phyloP scores from a whole-genome alignment of 176 grass and related monocot genomes.

The Hordeum vulgare region DNA sequence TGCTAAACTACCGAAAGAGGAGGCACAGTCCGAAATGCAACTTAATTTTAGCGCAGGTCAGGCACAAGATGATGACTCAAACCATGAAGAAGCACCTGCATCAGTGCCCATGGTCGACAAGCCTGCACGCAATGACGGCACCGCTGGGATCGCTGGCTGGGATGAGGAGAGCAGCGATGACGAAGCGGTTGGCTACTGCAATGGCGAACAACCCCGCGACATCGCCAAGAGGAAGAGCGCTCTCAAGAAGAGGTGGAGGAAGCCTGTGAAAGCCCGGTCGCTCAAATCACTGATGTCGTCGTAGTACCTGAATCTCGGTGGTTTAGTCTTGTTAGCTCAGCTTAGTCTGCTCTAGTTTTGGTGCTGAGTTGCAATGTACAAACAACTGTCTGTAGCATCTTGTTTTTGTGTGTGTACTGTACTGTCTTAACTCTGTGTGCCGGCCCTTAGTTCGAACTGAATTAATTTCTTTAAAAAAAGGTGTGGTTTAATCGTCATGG shows the following conservation, averaged over 20 bases:
- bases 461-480: background rate
- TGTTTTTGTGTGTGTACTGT: too few species aligned
- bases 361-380: background rate
- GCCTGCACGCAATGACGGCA: background rate
- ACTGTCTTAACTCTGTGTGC: background rate
- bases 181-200: background rate
- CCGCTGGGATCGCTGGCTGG: background rate
- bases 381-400: background rate
- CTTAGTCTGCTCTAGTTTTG: background rate
- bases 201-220: background rate
- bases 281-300: constrained; percentile 47
- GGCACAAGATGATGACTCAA: background rate
- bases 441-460: background rate
- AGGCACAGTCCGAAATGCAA: background rate
- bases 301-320: background rate
- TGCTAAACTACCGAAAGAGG: background rate
- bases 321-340: background rate
- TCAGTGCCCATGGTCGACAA: background rate
- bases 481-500: background rate
- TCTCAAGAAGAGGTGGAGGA: constrained; percentile 43
- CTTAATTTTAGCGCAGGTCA: background rate
- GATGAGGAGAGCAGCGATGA: constrained; percentile 17
- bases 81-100: too few species aligned
- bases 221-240: background rate
- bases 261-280: constrained; percentile 45